phyloP scores from a whole-genome alignment of 352 stramenopile species.

The Pythium vanterpoolii region DNA sequence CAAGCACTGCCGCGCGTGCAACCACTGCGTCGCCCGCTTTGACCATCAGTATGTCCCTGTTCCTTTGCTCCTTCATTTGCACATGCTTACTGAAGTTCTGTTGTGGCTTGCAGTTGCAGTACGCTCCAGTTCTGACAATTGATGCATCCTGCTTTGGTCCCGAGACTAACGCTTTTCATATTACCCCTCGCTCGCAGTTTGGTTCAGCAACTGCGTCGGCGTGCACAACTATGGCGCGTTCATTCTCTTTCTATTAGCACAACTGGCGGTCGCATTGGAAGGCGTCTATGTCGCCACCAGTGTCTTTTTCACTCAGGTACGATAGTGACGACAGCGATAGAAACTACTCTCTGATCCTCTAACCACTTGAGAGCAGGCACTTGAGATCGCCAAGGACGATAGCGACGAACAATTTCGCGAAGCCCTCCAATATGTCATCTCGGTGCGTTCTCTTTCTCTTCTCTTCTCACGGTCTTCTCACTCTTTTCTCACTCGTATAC shows the following conservation, averaged over 20 bases:
- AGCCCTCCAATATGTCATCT: constrained; percentile 54
- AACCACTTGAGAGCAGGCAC: constrained; percentile 24
- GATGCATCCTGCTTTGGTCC: neutral
- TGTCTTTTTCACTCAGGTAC: constrained; percentile 36
- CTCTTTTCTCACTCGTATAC: neutral
- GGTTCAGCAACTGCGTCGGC: constrained; percentile 28
- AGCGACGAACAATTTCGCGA: constrained; percentile 24
- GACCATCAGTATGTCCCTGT: constrained; percentile 40
- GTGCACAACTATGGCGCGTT: constrained; percentile 28
- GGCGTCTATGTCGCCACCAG: constrained; percentile 18
- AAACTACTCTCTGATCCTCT: neutral
- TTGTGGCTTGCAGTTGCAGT: constrained; percentile 17
- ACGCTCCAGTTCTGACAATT: neutral
- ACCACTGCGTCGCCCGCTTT: constrained; percentile 85
- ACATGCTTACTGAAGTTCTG: neutral
- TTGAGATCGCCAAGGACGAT: constrained; percentile 27
- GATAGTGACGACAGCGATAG: neutral
- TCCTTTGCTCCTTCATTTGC: neutral
- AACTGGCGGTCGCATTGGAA: constrained; percentile 14
- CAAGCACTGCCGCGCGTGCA: constrained; percentile 89
- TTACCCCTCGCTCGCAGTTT: constrained; percentile 10
- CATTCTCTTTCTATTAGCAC: constrained; percentile 25
- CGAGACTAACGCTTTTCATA: neutral
- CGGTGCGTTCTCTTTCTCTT: constrained; percentile 23
- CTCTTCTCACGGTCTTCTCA: neutral